Evolutionary conservation across 768 basidiomycete genomes (phyloP).

Genomic region (Mycena capillaripes): DNA sequence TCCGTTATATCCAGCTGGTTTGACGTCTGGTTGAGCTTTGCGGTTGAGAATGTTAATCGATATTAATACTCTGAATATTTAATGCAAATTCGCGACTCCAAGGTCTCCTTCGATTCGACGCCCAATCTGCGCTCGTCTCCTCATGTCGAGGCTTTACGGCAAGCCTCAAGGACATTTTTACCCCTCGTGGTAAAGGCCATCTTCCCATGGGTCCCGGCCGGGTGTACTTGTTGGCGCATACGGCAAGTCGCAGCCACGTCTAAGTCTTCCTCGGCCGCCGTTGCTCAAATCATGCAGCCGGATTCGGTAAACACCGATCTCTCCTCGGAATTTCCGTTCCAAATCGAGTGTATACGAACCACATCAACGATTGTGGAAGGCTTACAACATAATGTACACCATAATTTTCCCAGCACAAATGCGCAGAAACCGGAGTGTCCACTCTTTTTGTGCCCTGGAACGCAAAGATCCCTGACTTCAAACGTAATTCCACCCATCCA

Average conservation of each 20-base stretch:
- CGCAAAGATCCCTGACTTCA: no score
- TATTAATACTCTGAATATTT: no score
- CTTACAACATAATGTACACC: no score
- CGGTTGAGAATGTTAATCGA: no score
- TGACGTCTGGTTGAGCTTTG: no score
- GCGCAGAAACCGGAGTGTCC: no score
- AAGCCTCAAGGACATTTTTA: conserved; percentile 4
- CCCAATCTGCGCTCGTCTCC: neutral
- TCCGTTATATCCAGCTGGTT: neutral
- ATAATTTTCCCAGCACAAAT: neutral
- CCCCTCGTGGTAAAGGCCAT: neutral
- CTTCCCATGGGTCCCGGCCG: neutral
- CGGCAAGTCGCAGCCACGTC: neutral
- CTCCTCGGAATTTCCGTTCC: neutral
- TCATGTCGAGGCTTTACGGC: conserved; percentile 2
- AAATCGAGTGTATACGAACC: neutral
- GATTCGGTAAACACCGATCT: neutral
- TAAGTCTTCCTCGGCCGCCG: neutral
- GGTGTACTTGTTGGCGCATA: no score
- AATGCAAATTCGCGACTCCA: neutral
- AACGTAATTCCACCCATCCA: no score
- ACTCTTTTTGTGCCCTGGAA: neutral
- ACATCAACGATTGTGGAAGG: neutral
- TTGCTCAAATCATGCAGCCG: neutral
- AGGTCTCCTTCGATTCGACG: neutral